Conservation (phyloP, 73 alveolate genomes). For the Tetrahymena elliotti region DNA sequence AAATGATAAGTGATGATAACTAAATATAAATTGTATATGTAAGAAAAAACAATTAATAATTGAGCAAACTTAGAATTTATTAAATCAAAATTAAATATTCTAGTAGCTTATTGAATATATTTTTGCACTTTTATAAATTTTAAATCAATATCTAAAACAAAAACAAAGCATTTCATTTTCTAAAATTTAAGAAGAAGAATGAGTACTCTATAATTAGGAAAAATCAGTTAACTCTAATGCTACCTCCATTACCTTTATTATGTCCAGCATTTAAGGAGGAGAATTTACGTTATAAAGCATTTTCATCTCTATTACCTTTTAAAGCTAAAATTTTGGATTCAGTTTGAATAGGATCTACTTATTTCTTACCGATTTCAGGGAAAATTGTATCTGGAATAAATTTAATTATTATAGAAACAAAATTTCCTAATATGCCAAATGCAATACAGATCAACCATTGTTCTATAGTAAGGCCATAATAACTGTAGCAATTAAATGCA, state of each 20-base stretch:
- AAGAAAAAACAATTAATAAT: too few relatives aligned
- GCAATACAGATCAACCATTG: constrained; percentile 33
- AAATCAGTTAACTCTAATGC: neutral
- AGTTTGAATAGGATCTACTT: neutral
- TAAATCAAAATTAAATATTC: too few relatives aligned
- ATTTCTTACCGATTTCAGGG: neutral
- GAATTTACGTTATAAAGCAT: neutral
- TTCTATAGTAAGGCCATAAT: constrained; percentile 11
- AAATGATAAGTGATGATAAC: neutral
- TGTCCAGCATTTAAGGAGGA: neutral
- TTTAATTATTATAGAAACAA: neutral
- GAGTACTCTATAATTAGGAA: neutral
- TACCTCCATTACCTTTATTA: neutral
- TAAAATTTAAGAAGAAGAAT: neutral
- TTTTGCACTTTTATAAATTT: too few relatives aligned
- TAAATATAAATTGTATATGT: neutral
- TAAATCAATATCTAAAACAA: too few relatives aligned
- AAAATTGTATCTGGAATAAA: constrained; percentile 13
- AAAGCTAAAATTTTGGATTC: neutral
- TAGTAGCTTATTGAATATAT: neutral
- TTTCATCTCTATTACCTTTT: neutral
- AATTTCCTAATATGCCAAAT: constrained; percentile 9
- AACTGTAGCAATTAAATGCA: constrained; percentile 22
- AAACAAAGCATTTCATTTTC: neutral
- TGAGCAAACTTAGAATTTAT: neutral